phyloP scores from a whole-genome alignment of 148 eudicot genomes.

The Cornus florida region DNA sequence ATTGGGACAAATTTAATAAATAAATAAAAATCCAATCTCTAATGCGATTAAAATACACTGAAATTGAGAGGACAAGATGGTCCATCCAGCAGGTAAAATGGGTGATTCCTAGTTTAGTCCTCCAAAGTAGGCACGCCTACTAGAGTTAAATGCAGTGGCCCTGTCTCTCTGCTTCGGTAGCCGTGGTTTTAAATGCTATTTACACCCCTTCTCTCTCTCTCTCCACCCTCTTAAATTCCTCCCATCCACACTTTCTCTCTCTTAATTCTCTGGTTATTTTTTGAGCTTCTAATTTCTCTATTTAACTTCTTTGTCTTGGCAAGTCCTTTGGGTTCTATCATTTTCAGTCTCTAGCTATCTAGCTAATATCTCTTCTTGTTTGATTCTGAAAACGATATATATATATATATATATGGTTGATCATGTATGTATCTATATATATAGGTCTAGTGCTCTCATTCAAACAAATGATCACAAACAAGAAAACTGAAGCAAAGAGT shows the following conservation, averaged over 20 bases:
- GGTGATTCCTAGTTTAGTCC: background rate
- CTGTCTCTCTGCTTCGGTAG: constrained; percentile 23
- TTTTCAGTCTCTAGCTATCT: background rate
- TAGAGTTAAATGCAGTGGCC: constrained; percentile 25
- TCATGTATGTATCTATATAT: background rate
- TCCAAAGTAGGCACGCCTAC: background rate
- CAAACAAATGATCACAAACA: background rate
- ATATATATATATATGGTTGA: background rate
- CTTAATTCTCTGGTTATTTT: no score
- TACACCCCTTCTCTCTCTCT: background rate
- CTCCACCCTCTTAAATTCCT: background rate
- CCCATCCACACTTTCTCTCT: background rate
- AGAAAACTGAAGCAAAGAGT: background rate
- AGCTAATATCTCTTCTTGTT: background rate
- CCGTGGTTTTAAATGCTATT: constrained; percentile 20
- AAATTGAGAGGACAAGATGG: background rate
- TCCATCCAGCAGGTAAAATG: background rate
- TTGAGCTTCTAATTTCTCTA: background rate
- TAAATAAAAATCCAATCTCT: no score
- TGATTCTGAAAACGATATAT: background rate
- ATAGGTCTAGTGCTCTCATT: background rate
- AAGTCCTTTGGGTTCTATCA: background rate
- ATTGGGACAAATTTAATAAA: no score
- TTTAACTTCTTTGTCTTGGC: background rate
- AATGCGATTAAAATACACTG: no score